Conservation (phyloP, 768 basidiomycete species). For the Tylopilus felleus region DNA sequence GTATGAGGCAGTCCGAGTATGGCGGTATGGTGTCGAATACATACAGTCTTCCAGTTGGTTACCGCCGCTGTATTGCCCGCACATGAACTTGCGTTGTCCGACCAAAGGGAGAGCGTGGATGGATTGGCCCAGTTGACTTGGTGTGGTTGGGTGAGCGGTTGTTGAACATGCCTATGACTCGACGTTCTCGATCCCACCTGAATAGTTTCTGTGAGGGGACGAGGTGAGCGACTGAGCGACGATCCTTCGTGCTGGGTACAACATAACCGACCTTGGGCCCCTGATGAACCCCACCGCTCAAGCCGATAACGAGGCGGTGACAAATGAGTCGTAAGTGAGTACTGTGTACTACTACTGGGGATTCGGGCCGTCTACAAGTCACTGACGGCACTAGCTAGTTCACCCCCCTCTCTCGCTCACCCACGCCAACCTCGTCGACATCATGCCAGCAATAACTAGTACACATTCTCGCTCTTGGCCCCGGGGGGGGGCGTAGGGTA, state of each 20-base stretch:
- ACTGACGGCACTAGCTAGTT: conserved; percentile 36
- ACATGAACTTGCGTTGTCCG: conserved; percentile 50
- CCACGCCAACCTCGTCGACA: conserved; percentile 45
- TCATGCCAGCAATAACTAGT: no score
- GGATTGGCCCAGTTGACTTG: conserved; percentile 51
- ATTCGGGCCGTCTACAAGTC: background rate
- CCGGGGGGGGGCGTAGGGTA: no score
- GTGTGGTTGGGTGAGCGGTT: conserved; percentile 52
- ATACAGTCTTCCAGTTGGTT: no score
- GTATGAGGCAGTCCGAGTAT: no score
- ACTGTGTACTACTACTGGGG: background rate
- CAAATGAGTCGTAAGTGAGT: conserved; percentile 52
- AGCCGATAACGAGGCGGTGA: conserved; percentile 39
- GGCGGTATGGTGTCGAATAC: no score
- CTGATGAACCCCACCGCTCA: conserved; percentile 47
- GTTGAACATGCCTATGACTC: conserved; percentile 37
- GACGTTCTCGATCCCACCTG: conserved; percentile 44
- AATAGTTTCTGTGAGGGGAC: conserved; percentile 46
- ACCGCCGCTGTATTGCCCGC: no score
- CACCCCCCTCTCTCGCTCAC: conserved; percentile 49
- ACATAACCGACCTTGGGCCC: conserved; percentile 47
- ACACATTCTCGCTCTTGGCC: no score
- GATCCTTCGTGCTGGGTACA: conserved; percentile 43
- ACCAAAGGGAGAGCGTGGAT: conserved; percentile 45
- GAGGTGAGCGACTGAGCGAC: conserved; percentile 40